Evolutionary conservation across 2,329 filamentous ascomycete species (phyloP), one percentile per base, ranked within the genome.

Genomic region (Rhynchosporium secalis): DNA sequence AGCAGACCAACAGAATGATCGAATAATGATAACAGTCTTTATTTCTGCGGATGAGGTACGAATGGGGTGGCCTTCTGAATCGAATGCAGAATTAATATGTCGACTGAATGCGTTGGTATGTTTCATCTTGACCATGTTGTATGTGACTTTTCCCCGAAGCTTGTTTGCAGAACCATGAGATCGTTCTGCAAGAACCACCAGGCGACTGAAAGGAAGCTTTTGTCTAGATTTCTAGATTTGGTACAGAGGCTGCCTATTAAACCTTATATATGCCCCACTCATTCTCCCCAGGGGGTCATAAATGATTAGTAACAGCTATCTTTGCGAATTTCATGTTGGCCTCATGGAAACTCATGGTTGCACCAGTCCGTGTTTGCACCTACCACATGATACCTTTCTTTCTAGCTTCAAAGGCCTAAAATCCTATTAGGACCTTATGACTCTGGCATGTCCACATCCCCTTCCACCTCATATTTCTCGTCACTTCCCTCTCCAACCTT

Each of bases 401-500:
- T 5, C 12, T 15, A 20, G 20, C 20, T 47, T 2, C 28, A 13
- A 57, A n/a, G n/a, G 46, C 6, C 28, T 20, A 45, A 38, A 48
- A 31, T 26, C 43, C 31, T 33, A 31, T 3, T 12, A 31, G 10
- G 28, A 54, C 15, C 36, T 26, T 28, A 9, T 58, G 48, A 55
- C 6, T 51, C 65, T 58, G 67, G 66, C 57, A 73, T 63, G 7
- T 64, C 62, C 26, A 71, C 62, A 56, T 68, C 61, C 26, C 65
- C 69, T 49, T 71, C 72, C 10, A 70, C 68, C 13, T 65, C 66
- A 69, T 74, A 74, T 38, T 65, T 67, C 60, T 72, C 68, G 13
- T 69, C 64, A 33, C 65, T 70, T 55, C 65, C 64, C 43, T 62
- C 66, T 29, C 56, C 47, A 54, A 62, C 86, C 79, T 87, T 89